These are phyloP conservation scores for Neurospora pannonica DNA, from an alignment of 495 filamentous ascomycete genomes.

Conservation along the genomic window DNA sequence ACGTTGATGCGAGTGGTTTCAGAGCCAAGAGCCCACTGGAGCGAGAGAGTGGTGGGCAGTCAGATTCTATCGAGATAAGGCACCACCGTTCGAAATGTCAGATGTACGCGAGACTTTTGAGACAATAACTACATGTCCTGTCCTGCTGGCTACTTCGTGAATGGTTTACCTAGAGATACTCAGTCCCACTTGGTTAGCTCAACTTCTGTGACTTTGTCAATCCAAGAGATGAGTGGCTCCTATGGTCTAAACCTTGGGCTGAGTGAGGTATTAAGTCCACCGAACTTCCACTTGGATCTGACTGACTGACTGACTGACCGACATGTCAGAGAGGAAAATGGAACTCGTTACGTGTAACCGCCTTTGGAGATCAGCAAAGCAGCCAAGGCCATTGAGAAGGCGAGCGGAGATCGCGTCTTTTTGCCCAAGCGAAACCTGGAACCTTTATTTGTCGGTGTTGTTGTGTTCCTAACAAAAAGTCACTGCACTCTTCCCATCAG, in stretches of 20 bases:
- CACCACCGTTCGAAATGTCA: not conserved
- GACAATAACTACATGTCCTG: not conserved
- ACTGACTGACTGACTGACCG: slow-evolving; percentile 8
- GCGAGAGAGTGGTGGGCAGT: not conserved
- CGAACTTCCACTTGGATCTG: slow-evolving; percentile 1
- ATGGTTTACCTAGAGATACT: no score
- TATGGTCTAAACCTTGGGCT: not conserved
- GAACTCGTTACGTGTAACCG: not conserved
- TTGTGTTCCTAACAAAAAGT: no score
- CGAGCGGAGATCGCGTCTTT: not conserved
- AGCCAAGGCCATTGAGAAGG: not conserved
- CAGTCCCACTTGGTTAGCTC: not conserved
- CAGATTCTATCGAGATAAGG: not conserved
- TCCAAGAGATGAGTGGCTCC: not conserved
- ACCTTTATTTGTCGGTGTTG: not conserved
- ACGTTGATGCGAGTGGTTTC: not conserved
- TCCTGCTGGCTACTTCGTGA: not conserved
- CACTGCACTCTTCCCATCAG: not conserved
- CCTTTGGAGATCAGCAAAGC: not conserved
- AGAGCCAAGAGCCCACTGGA: not conserved
- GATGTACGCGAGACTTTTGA: not conserved
- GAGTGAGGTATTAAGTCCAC: not conserved
- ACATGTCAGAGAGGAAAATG: not conserved
- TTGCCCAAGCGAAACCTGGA: not conserved
- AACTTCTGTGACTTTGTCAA: not conserved